Evolutionary conservation across 2,329 filamentous ascomycete species (phyloP).

Genomic region (Helotiales sp.): DNA sequence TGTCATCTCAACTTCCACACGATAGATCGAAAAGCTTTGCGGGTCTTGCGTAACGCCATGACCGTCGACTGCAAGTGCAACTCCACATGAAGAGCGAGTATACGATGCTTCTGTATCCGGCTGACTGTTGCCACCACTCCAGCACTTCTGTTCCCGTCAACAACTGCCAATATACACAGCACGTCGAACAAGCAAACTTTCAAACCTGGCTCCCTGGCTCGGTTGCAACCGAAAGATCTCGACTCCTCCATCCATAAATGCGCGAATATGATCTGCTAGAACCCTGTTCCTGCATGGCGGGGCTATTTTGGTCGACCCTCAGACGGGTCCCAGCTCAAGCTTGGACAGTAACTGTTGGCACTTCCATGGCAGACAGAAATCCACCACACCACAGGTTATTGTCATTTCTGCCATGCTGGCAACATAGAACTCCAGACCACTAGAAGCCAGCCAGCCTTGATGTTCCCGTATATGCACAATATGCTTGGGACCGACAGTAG

Average conservation of each 20-base stretch:
- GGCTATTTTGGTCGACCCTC: slow-evolving; percentile 3
- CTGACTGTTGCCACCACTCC: no score
- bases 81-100: no score
- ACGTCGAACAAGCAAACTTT: background rate
- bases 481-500: no score
- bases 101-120: no score
- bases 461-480: background rate
- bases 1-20: background rate
- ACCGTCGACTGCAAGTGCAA: background rate
- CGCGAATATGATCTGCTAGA: background rate
- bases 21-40: background rate
- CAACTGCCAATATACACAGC: background rate
- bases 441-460: background rate
- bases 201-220: background rate
- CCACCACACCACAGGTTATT: background rate
- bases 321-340: background rate
- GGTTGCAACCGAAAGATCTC: background rate
- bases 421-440: background rate
- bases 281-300: slow-evolving; percentile 5
- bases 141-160: no score
- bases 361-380: no score
- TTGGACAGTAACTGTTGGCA: no score
- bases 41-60: background rate
- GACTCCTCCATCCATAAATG: background rate
- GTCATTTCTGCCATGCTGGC: no score